phyloP scores from a whole-genome alignment of 192 early-diverging fungal species.

The Geosiphon pyriformis region DNA sequence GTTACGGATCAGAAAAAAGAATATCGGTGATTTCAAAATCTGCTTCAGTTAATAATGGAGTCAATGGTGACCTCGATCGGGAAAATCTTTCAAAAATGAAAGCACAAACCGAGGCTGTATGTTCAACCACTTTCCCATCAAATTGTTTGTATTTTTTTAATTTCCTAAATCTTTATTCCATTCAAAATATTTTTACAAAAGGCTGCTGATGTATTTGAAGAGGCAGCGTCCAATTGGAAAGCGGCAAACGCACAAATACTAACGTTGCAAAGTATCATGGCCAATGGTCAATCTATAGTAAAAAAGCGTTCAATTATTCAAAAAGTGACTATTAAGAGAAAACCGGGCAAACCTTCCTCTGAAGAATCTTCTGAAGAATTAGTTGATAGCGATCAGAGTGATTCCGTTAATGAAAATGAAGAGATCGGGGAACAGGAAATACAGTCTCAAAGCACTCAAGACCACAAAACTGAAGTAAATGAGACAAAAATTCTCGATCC shows the following conservation, averaged over 20 bases:
- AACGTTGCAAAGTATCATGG: background rate
- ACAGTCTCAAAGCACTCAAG: background rate
- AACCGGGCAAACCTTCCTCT: too few relatives aligned
- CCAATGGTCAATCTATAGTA: background rate
- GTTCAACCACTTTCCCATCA: too few relatives aligned
- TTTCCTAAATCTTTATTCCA: too few relatives aligned
- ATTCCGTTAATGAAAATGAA: background rate
- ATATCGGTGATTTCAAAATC: background rate
- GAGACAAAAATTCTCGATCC: background rate
- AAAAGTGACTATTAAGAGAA: background rate
- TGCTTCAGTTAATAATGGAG: background rate
- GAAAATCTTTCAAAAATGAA: background rate
- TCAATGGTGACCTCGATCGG: background rate
- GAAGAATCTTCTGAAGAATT: background rate
- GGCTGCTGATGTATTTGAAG: background rate
- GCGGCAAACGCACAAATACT: background rate
- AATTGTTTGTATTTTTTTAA: too few relatives aligned
- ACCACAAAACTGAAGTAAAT: background rate
- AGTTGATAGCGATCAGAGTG: background rate
- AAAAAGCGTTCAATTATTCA: background rate
- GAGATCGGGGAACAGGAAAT: too few relatives aligned
- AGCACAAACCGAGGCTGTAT: background rate
- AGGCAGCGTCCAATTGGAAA: background rate
- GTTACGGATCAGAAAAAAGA: background rate
- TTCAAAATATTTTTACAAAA: too few relatives aligned